Evolutionary conservation across 345 rosid species (phyloP).

Genomic region (Linum usitatissimum): DNA sequence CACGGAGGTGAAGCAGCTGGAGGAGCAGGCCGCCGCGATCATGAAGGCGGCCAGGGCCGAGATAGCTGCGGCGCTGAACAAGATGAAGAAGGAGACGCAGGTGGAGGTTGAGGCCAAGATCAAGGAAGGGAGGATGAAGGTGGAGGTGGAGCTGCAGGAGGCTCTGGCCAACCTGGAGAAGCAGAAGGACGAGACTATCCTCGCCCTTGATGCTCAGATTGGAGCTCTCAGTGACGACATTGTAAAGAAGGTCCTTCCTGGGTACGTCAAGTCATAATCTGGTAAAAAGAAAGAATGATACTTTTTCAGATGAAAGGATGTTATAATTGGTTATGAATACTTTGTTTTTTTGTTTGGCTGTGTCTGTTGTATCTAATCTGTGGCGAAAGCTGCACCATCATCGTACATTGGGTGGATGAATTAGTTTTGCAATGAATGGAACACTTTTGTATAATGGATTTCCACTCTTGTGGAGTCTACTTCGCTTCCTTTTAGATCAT

Average conservation of each 20-base stretch:
- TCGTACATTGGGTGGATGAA: too few species aligned
- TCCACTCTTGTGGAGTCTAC: too few species aligned
- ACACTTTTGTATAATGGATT: too few species aligned
- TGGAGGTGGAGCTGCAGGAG: slow-evolving; percentile 72
- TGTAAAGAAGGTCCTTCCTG: slow-evolving; percentile 87
- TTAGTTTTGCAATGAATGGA: too few species aligned
- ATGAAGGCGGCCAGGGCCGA: slow-evolving; percentile 91
- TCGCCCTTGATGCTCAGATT: slow-evolving; percentile 73
- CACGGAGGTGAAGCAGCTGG: slow-evolving; percentile 69
- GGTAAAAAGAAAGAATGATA: too few species aligned
- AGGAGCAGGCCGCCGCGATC: slow-evolving; percentile 65
- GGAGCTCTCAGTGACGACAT: slow-evolving; percentile 66
- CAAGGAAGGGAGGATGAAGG: slow-evolving; percentile 58
- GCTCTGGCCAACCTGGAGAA: slow-evolving; percentile 64
- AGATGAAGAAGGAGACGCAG: slow-evolving; percentile 91
- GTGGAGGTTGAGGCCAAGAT: slow-evolving; percentile 56
- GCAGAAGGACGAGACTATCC: slow-evolving; percentile 76
- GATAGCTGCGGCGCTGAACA: slow-evolving; percentile 69
- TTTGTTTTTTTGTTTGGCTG: background rate
- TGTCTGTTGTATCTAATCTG: background rate
- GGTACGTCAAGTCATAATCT: slow-evolving; percentile 12
- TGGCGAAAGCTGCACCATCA: too few species aligned
- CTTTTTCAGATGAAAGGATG: background rate
- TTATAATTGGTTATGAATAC: background rate
- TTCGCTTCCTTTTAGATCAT: too few species aligned